Base-by-base conservation (phyloP, 140 eudicot genomes). In the Anethum foeniculum region DNA sequence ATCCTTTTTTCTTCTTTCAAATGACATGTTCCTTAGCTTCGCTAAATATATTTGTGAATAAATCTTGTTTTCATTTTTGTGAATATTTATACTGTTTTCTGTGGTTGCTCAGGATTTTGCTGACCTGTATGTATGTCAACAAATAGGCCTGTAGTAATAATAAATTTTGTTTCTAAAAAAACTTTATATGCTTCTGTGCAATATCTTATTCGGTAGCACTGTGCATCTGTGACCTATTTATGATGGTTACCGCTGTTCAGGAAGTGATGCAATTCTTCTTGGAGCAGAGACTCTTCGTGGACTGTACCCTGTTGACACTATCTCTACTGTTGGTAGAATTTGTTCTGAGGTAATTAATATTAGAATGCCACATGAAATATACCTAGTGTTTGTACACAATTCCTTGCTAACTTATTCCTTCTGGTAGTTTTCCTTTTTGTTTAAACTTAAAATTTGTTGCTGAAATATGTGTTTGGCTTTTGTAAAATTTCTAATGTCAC, bases 251-350 rank as follows among this genome's bases (percentile, higher is more conserved):
- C n/a, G 4, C 68, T 54, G 43, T 54, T 85, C 89, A 90, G 96
- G 96, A 85, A 90, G 91, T 75, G 96, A 90, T 82, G 96, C 93
- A 19, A 90, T 90, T 87, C 93, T 90, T 78, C 96, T 90, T 85
- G 96, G 96, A 77, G 96, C 96, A 10, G 96, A 90, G 84, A 90
- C 96, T 62, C 86, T 86, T 56, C 91, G 96, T 71, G 96, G 96
- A 67, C 77, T 87, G 80, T 90, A 90, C 80, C 96, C 96, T 62
- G 81, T 87, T 54, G 96, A 90, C 71, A 87, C 91, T 30, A 86
- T 90, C 73, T 87, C 91, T 47, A 88, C 77, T 80, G 93, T 90
- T 76, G 88, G 86, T 77, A 90, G 85, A 87, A 90, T 90, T 48
- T 90, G 96, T 82, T 80, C 89, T 4, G 96, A 90, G 96, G 96